phyloP scores from a whole-genome alignment of 805 yeast species.

The Isabelozyma rhagii region DNA sequence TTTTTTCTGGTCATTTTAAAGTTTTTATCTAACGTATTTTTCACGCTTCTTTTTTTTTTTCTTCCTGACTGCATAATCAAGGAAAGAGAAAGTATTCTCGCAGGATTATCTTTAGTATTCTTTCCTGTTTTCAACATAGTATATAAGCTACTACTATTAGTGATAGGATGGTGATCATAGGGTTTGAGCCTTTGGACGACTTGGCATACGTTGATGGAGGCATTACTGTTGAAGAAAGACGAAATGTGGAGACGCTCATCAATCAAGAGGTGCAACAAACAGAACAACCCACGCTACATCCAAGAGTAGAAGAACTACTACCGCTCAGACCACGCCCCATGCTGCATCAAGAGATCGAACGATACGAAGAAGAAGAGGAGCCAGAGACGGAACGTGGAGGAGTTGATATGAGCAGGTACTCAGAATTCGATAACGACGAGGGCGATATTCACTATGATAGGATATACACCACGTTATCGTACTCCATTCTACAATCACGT shows the following conservation, averaged over 20 bases:
- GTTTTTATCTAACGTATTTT: background rate
- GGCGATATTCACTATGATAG: slow-evolving; percentile 12
- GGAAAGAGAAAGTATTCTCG: background rate
- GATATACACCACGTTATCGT: slow-evolving; percentile 37
- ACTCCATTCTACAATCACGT: slow-evolving; percentile 37
- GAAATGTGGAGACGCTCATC: slow-evolving; percentile 33
- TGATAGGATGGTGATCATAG: slow-evolving; percentile 19
- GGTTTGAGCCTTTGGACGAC: slow-evolving; percentile 34
- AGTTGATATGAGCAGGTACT: slow-evolving; percentile 31
- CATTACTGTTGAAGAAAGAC: slow-evolving; percentile 33
- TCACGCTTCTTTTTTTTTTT: background rate
- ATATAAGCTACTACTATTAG: no score
- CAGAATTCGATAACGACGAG: slow-evolving; percentile 18
- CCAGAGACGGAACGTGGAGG: slow-evolving; percentile 21
- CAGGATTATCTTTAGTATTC: background rate
- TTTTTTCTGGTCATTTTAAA: background rate
- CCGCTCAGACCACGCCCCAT: slow-evolving; percentile 10
- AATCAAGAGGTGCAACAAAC: slow-evolving; percentile 13
- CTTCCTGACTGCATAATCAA: background rate
- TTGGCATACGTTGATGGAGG: slow-evolving; percentile 37
- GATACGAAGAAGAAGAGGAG: slow-evolving; percentile 25
- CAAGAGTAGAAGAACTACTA: slow-evolving; percentile 15
- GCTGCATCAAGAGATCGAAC: slow-evolving; percentile 14
- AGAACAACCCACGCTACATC: slow-evolving; percentile 12
- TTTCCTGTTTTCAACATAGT: background rate